phyloP scores from a whole-genome alignment of 805 yeast species.

The Candida odintsovae region DNA sequence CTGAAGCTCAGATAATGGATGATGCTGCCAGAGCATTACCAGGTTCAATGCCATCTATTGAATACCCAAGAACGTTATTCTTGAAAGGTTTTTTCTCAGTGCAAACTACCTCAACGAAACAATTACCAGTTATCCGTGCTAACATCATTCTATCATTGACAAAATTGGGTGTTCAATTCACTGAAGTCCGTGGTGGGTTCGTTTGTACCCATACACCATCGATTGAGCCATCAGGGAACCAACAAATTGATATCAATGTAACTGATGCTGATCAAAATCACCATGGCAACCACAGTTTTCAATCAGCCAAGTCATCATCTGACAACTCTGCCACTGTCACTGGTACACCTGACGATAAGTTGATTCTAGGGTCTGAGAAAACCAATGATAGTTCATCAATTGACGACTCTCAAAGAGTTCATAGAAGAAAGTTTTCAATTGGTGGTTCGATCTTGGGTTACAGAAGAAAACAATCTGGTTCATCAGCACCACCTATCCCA shows the following conservation, averaged over 20 bases:
- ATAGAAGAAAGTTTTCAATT: constrained; percentile 58
- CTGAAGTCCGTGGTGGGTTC: constrained; percentile 92
- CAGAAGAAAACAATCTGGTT: constrained; percentile 36
- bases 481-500: constrained; percentile 36
- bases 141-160: constrained; percentile 75
- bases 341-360: constrained; percentile 1
- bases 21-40: constrained; percentile 55
- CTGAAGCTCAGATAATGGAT: constrained; percentile 44
- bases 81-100: constrained; percentile 92
- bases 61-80: constrained; percentile 84
- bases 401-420: constrained; percentile 31
- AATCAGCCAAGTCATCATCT: constrained; percentile 11
- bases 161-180: constrained; percentile 70
- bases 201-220: constrained; percentile 68
- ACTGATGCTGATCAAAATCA: constrained; percentile 4
- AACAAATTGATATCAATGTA: constrained; percentile 5
- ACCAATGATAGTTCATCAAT: constrained; percentile 9
- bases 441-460: constrained; percentile 50
- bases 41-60: constrained; percentile 89
- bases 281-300: background rate
- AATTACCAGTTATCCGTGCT: constrained; percentile 80
- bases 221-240: constrained; percentile 16
- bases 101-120: constrained; percentile 90
- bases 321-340: constrained; percentile 9
- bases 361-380: background rate